These are phyloP conservation scores for Hibiscus trionum DNA, from an alignment of 345 rosid species.

Conservation along the genomic window DNA sequence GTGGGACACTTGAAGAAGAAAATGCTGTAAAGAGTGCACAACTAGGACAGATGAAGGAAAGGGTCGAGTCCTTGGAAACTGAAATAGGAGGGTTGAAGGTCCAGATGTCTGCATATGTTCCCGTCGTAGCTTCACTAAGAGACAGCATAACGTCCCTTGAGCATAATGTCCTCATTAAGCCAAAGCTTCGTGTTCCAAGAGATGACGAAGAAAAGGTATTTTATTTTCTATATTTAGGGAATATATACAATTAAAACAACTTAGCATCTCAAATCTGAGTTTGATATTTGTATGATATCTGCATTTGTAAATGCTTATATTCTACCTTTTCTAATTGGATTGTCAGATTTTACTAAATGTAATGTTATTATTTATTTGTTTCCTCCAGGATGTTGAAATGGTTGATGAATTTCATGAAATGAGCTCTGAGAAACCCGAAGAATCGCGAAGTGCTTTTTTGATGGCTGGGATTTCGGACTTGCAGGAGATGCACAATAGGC, in stretches of 20 bases:
- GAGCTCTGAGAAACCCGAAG: constrained; percentile 21
- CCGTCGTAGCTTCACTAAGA: constrained; percentile 46
- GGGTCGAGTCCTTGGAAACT: constrained; percentile 42
- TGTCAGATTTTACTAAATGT: not conserved
- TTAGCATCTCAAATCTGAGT: not conserved
- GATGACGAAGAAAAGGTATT: constrained; percentile 27
- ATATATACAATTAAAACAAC: not conserved
- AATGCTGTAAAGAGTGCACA: constrained; percentile 28
- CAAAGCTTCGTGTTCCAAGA: constrained; percentile 12
- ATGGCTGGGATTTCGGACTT: constrained; percentile 44
- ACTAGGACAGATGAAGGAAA: constrained; percentile 60
- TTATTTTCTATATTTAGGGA: constrained; percentile 7
- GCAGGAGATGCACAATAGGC: constrained; percentile 41
- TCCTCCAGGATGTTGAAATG: constrained; percentile 18
- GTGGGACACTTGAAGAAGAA: constrained; percentile 49
- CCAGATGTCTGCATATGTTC: constrained; percentile 48
- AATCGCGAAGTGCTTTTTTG: constrained; percentile 16
- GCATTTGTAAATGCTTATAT: not conserved
- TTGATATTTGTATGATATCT: not conserved
- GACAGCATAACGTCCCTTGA: constrained; percentile 51
- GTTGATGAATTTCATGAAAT: constrained; percentile 23
- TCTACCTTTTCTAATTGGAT: not conserved
- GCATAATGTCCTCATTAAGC: constrained; percentile 30
- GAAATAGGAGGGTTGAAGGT: constrained; percentile 53
- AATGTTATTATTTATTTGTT: not conserved